phyloP scores from a whole-genome alignment of 805 yeast species.

The Wilhelminamyces savonicus region DNA sequence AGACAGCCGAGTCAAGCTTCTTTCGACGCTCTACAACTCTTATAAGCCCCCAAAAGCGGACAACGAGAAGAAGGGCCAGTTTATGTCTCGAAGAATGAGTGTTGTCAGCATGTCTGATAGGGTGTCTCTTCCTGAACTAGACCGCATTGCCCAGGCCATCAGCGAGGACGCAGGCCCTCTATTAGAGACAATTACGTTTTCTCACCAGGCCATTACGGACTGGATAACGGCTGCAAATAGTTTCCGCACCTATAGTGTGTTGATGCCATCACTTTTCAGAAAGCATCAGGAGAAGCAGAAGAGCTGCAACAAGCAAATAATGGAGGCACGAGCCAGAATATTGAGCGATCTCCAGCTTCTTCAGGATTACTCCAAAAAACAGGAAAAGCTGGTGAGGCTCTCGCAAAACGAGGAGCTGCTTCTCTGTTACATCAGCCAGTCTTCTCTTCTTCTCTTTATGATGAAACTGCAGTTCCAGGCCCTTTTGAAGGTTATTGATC shows the following conservation, averaged over 20 bases:
- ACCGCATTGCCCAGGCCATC: conserved; percentile 16
- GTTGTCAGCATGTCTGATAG: too few species aligned
- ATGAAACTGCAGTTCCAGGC: conserved; percentile 10
- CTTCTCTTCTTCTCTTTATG: conserved; percentile 14
- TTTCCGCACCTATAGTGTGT: conserved; percentile 14
- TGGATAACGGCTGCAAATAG: conserved; percentile 27
- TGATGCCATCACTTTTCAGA: conserved; percentile 7
- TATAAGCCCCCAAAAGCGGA: conserved; percentile 24
- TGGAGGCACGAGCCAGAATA: too few species aligned
- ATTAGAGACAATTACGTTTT: conserved; percentile 12
- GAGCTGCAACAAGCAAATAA: neutral
- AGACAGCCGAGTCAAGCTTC: conserved; percentile 16
- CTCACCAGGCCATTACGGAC: conserved; percentile 8
- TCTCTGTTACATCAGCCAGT: conserved; percentile 19
- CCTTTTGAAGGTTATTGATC: conserved; percentile 9
- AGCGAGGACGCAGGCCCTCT: too few species aligned
- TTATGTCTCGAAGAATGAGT: too few species aligned
- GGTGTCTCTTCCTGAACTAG: conserved; percentile 17
- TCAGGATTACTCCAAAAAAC: too few species aligned
- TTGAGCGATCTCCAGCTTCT: too few species aligned
- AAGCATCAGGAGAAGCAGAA: conserved; percentile 9
- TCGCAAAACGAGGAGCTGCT: conserved; percentile 21
- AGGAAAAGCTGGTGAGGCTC: conserved; percentile 8
- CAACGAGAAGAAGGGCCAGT: too few species aligned
- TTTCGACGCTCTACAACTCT: conserved; percentile 19